Base-by-base conservation (phyloP, 2,329 filamentous ascomycete genomes). In the Epicoccum sorghinum region DNA sequence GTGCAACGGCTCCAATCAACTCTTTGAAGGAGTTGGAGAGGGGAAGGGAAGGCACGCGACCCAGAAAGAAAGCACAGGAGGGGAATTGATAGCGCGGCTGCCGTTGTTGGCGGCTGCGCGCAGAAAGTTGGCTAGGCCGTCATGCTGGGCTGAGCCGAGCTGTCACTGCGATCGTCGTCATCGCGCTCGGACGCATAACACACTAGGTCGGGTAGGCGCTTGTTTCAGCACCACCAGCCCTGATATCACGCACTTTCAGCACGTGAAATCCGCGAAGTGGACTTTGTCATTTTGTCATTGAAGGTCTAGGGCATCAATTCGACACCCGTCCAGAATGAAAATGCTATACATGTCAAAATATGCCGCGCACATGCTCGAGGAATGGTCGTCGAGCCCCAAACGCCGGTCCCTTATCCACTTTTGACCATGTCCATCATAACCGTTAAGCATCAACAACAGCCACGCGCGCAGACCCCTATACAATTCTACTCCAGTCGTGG, bases 401-500 rank as follows among this genome's bases (percentile, higher is more conserved):
- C 67, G 67, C 68, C 68, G 58, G 49, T 29, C 27, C 27, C 27
- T 29, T 63, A 51, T 59, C 57, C 59, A 61, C 65, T 69, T 69
- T 68, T 69, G 53, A 61, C 42, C 48, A 57, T 63, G 47, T 50
- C 56, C 58, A 55, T 60, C 27, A 29, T 9, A 29, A 29, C 6
- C 27, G 27, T 29, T 9, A 6, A 29, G 27, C 27, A 29, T 29
- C 27, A 29, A 29, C 27, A 29, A 29, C 18, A 29, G 27, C 27
- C 6, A 29, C 27, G 27, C 27, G 27, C 27, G 6, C 27, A 29
- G 27, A 6, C 27, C 27, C 18, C 18, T 18, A 3, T 18, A 18
- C 18, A 18, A 3, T 18, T 18, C 18, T 18, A 18, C 3, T 18
- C 18, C 18, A 18, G 18, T 18, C 18, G 18, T 18, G 18, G 18